Conservation (phyloP, 306 rosid genomes). For the Elaeagnus macrophylla region DNA sequence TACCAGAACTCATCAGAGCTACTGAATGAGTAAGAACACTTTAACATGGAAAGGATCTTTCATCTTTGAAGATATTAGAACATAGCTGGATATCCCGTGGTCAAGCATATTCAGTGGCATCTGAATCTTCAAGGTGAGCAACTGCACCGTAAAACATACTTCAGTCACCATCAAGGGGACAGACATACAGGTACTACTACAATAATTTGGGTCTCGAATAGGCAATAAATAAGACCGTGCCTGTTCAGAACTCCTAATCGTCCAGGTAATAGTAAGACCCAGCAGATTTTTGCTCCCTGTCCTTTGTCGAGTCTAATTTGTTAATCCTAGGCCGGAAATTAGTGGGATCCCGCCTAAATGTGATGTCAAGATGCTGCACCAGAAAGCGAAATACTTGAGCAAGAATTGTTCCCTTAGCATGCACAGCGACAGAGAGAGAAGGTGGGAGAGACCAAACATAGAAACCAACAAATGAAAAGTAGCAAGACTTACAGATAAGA, state of each 20-base stretch:
- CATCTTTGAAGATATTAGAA: neutral
- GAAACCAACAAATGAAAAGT: neutral
- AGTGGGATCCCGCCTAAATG: slow-evolving; percentile 93
- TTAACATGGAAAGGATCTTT: slow-evolving; percentile 5
- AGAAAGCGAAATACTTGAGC: neutral
- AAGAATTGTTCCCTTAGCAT: neutral
- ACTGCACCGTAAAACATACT: too few relatives aligned
- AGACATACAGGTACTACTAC: neutral
- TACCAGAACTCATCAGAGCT: slow-evolving; percentile 19
- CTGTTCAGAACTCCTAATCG: slow-evolving; percentile 35
- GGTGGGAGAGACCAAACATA: neutral
- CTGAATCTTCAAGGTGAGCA: too few relatives aligned
- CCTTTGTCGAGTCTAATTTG: slow-evolving; percentile 81
- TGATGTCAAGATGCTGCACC: slow-evolving; percentile 83
- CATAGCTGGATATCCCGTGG: slow-evolving; percentile 6
- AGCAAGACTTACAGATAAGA: slow-evolving; percentile 68
- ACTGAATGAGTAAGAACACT: slow-evolving; percentile 13
- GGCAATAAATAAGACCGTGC: slow-evolving; percentile 15
- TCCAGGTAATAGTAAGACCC: slow-evolving; percentile 95
- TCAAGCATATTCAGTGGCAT: slow-evolving; percentile 9
- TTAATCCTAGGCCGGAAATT: slow-evolving; percentile 90
- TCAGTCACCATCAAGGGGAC: neutral
- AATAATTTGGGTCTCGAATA: neutral
- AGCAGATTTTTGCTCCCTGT: slow-evolving; percentile 82
- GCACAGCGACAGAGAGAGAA: neutral